Conservation (phyloP, 805 yeast genomes). For the Jamesozyma lodderae region DNA sequence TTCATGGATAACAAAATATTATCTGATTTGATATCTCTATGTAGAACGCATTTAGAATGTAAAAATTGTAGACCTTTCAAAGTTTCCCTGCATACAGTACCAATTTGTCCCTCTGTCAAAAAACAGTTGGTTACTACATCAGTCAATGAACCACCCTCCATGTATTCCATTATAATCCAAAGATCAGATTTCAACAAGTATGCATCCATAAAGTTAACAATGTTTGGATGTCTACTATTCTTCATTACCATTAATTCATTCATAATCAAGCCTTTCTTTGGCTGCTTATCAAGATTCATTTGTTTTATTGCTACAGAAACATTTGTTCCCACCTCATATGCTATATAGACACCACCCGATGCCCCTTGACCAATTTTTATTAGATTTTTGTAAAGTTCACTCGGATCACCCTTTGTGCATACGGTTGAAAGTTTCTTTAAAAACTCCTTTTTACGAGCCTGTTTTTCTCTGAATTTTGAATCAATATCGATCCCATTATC, state of each 20-base stretch:
- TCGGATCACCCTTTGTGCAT: constrained; percentile 81
- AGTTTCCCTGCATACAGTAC: constrained; percentile 88
- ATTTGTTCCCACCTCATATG: constrained; percentile 49
- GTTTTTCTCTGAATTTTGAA: constrained; percentile 5
- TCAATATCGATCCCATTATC: background rate
- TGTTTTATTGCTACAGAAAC: constrained; percentile 85
- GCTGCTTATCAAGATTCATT: constrained; percentile 88
- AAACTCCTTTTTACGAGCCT: constrained; percentile 39
- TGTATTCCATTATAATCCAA: constrained; percentile 97
- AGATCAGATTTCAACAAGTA: constrained; percentile 64
- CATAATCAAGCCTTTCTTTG: constrained; percentile 87
- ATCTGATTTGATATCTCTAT: constrained; percentile 92
- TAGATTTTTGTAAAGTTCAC: constrained; percentile 52
- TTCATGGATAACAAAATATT: constrained; percentile 71
- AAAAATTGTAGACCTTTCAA: constrained; percentile 74
- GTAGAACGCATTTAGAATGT: constrained; percentile 87
- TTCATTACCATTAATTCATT: constrained; percentile 94
- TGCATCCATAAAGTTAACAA: constrained; percentile 86
- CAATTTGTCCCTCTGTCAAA: constrained; percentile 89
- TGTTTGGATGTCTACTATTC: constrained; percentile 78
- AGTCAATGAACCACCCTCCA: constrained; percentile 96
- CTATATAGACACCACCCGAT: constrained; percentile 90
- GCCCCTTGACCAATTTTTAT: constrained; percentile 95
- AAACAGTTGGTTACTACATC: constrained; percentile 84
- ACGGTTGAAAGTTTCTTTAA: constrained; percentile 54